Base-by-base conservation (phyloP, 1,284 basidiomycete genomes). In the Meira nashicola region DNA sequence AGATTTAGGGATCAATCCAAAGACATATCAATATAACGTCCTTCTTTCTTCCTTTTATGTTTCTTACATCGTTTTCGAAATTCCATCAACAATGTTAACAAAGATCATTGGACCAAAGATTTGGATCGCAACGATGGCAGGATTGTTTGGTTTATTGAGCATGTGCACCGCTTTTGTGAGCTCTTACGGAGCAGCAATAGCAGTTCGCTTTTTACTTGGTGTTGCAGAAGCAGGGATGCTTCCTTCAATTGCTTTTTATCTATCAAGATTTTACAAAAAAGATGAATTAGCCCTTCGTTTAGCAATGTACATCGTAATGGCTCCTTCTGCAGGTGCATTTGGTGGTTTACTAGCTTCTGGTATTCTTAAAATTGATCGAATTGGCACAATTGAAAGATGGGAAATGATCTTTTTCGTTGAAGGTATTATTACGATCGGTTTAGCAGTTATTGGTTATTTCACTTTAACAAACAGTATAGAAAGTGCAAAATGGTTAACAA, bases 161-260 rank as follows among this genome's bases (percentile, higher is more conserved):
- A 15, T 69, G 51, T 66, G 54, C 43, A 77, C 68, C 5, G 74
- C 79, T 9, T 79, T 78, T 53, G 70, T 80, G 37, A 64, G 64
- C 39, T 70, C 72, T 56, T 80, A 77, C 50, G 63, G 59, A 25
- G 52, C 69, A 11, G 74, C 79, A 33, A 64, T 80, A 23, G 77
- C 62, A 1, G 72, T 80, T 0, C 76, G 79, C 0, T 71, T 79
- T 47, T 52, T 76, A 0, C 69, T 80, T 3, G 78, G 78, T 15
- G 52, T 77, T 1, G 73, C 74, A 0, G 79, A 80, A 61, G 79
- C 79, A 2, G 77, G 78, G 0, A 67, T 74, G 60, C 68, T 76
- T 57, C 73, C 73, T 48, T 66, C 62, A 1, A 71, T 75, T 37
- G 63, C 70, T 1, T 74, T 63, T 54, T 72, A 80, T 57, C 64